phyloP scores from a whole-genome alignment of 2,329 filamentous ascomycete genomes.

The Pseudogymnoascus sp. region DNA sequence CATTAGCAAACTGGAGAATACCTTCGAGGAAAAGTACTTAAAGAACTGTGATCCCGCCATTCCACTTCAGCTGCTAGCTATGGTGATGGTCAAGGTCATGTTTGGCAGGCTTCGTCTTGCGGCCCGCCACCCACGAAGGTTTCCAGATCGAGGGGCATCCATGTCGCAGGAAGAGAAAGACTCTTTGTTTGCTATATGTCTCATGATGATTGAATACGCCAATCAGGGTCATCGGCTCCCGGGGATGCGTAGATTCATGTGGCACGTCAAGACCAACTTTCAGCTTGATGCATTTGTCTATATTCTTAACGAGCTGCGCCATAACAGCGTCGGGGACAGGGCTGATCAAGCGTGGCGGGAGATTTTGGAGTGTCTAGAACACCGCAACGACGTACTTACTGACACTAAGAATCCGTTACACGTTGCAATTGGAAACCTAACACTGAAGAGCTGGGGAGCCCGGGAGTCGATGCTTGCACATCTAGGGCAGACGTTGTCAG shows the following conservation, averaged over 20 bases:
- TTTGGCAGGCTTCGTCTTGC: constrained; percentile 27
- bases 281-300: constrained; percentile 30
- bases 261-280: constrained; percentile 30
- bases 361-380: constrained; percentile 24
- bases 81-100: constrained; percentile 23
- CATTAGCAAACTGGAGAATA: constrained; percentile 24
- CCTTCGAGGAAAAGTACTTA: constrained; percentile 34
- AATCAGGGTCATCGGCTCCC: constrained; percentile 24
- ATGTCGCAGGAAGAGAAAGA: constrained; percentile 28
- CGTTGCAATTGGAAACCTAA: constrained; percentile 24
- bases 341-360: constrained; percentile 27
- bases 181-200: constrained; percentile 27
- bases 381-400: constrained; percentile 23
- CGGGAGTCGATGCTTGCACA: constrained; percentile 20
- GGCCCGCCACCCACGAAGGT: constrained; percentile 27
- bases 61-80: constrained; percentile 30
- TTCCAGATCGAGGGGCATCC: constrained; percentile 22
- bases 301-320: constrained; percentile 28
- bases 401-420: constrained; percentile 24
- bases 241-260: constrained; percentile 25
- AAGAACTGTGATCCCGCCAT: constrained; percentile 34
- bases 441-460: constrained; percentile 25
- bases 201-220: constrained; percentile 32
- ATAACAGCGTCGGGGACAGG: constrained; percentile 23
- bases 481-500: constrained; percentile 10